Base-by-base conservation (phyloP, 352 stramenopile genomes). In the Pythium brachiatum region DNA sequence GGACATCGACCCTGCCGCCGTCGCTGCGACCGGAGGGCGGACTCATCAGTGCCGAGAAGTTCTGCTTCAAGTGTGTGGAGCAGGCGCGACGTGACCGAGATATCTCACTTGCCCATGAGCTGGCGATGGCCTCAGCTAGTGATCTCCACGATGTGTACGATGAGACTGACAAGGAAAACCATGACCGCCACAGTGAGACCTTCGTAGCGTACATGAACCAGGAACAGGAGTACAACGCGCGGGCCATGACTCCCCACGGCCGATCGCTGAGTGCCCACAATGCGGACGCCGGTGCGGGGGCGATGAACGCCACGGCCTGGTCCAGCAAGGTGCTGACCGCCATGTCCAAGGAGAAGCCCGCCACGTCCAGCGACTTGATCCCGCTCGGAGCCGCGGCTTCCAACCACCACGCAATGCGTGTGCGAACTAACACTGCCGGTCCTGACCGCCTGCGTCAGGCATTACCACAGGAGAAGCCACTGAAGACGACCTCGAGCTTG, bases 11-110 rank as follows among this genome's bases (percentile, higher is more conserved):
- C 26, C 64, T 92, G n/a, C 83, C 83, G 1, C 55, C 62, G 0
- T 68, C 64, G 0, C 74, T 90, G 73, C 73, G 82, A 4, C 80
- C 82, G 8, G 81, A 90, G 26, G 73, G 75, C 5, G 78, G 75
- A 20, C 79, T 89, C 48, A 81, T 85, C 23, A 86, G 76, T 53
- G 62, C 81, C n/a, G 83, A 93, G 60, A 93, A 91, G 56, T 93
- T 93, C 38, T 93, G 83, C 53, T 73, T 90, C 62, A 83, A 86
- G 69, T 93, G 83, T 68, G 78, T 93, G 53, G 85, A 90, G 56
- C 81, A 88, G 59, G 73, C 71, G 2, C 77, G 83, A 13, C 71
- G 79, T n/a, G 75, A 88, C 20, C 78, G 80, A 31, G 58, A 43
- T 20, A 55, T 68, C 46, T 64, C 54, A 21, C 27, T 53, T 20